These are phyloP conservation scores for Skeletonema grethae DNA, from an alignment of 108 stramenopile genomes.

Conservation along the genomic window DNA sequence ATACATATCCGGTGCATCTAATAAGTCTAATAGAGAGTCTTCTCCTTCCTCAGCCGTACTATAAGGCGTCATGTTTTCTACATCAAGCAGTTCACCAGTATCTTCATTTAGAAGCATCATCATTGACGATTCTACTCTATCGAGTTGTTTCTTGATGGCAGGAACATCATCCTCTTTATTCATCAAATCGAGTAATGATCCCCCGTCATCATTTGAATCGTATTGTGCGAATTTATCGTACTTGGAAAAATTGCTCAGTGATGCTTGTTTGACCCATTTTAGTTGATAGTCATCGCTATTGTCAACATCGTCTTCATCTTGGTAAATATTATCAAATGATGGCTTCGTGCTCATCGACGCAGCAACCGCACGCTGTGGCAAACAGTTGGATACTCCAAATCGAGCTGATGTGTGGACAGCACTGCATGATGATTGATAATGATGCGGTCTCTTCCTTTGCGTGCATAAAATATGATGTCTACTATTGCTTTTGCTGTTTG, in stretches of 20 bases:
- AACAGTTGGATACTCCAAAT: background rate
- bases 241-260: slow-evolving; percentile 18
- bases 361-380: background rate
- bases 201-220: background rate
- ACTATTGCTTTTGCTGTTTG: background rate
- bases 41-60: background rate
- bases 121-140: slow-evolving; percentile 8
- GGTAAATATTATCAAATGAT: slow-evolving; percentile 24
- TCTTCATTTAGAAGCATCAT: background rate
- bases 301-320: slow-evolving; percentile 26
- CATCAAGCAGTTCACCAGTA: background rate
- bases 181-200: background rate
- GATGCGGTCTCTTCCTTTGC: background rate
- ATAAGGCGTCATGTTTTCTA: background rate
- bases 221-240: background rate
- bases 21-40: slow-evolving; percentile 13
- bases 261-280: slow-evolving; percentile 10
- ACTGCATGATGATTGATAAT: background rate
- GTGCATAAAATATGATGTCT: too few relatives aligned
- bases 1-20: background rate
- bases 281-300: slow-evolving; percentile 6
- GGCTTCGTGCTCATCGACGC: slow-evolving; percentile 38
- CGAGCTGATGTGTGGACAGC: background rate
- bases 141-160: background rate
- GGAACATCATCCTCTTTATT: background rate